Evolutionary conservation across 495 filamentous ascomycete genomes (phyloP), one percentile per base, ranked within the genome.

Genomic region (Neurospora sp.): DNA sequence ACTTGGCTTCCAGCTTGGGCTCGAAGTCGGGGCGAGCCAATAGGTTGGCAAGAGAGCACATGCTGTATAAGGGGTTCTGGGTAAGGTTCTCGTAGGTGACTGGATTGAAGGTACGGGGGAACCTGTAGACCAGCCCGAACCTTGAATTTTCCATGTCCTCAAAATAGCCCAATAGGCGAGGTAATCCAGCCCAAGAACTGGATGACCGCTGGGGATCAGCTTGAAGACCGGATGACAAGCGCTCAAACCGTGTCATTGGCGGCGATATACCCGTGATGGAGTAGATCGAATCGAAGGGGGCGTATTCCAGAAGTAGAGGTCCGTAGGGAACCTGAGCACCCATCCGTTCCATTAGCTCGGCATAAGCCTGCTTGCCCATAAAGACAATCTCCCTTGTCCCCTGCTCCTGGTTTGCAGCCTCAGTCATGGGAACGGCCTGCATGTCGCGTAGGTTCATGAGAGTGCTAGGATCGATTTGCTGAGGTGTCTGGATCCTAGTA

Each of bases 81-180:
- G 83, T 86, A 27, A 83, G 74, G 18, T 81, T 81, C 11, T 88
- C 85, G 69, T 90, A 88, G 42, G 90, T 86, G 27, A 91, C 82
- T 23, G 87, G 85, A 72, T 88, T 86, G 78, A 89, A 87, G 62
- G 83, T 88, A 9, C 88, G 85, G 0, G 94, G 94, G 77, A 97
- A 90, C 71, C 93, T 90, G 77, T 94, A 97, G 70, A 97, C 87
- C 69, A 97, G 86, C 31, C 92, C 94, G 79, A 93, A 91, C 10
- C 93, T 88, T 12, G 92, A 90, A 78, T 93, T 87, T 8, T 87
- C 86, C 76, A 92, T 88, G 79, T 97, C 93, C 78, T 95, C 89
- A 75, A 92, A 93, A 80, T 94, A 97, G n/a, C 93, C 94, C 37
- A 96, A 80, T 73, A 96, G 87, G 27, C 84, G 82, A 16, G 85